Evolutionary conservation across 176 grass and related monocot species (phyloP).

Genomic region (Carex kokanica): DNA sequence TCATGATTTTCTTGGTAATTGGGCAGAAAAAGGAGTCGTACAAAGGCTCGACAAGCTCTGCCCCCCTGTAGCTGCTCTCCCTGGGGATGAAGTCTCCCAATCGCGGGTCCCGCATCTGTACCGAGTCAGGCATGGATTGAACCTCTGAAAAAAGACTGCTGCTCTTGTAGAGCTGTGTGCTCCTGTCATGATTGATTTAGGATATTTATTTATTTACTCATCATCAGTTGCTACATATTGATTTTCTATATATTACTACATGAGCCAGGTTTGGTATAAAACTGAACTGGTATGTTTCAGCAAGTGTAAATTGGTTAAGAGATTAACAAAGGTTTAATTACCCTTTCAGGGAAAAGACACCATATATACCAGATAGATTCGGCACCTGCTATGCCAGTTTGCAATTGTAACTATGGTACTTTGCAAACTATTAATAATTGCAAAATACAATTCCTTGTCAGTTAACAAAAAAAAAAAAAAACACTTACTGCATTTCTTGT

Average conservation of each 20-base stretch:
- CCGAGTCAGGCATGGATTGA: slow-evolving; percentile 61
- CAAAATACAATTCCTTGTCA: slow-evolving; percentile 4
- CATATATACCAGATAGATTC: slow-evolving; percentile 14
- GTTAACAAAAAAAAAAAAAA: not conserved
- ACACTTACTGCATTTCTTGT: slow-evolving; percentile 33
- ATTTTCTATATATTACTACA: not conserved
- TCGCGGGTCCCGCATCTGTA: slow-evolving; percentile 44
- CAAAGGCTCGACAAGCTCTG: slow-evolving; percentile 68
- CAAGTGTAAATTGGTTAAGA: not conserved
- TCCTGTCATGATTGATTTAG: slow-evolving; percentile 3
- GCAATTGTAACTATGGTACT: slow-evolving; percentile 22
- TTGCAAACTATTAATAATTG: not conserved
- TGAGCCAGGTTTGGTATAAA: not conserved
- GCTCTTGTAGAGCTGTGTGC: slow-evolving; percentile 21
- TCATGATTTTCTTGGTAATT: slow-evolving; percentile 81
- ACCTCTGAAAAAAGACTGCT: slow-evolving; percentile 35
- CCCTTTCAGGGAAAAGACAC: not conserved
- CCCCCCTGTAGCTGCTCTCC: slow-evolving; percentile 45
- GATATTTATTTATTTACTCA: not conserved
- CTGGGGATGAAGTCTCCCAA: slow-evolving; percentile 42
- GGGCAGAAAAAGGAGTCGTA: slow-evolving; percentile 95
- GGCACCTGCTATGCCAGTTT: not conserved
- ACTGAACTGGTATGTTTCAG: not conserved
- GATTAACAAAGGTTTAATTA: not conserved
- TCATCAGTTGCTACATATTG: not conserved